Evolutionary conservation across 495 filamentous ascomycete species (phyloP), one percentile per base, ranked within the genome.

Genomic region (Letharia columbiana): DNA sequence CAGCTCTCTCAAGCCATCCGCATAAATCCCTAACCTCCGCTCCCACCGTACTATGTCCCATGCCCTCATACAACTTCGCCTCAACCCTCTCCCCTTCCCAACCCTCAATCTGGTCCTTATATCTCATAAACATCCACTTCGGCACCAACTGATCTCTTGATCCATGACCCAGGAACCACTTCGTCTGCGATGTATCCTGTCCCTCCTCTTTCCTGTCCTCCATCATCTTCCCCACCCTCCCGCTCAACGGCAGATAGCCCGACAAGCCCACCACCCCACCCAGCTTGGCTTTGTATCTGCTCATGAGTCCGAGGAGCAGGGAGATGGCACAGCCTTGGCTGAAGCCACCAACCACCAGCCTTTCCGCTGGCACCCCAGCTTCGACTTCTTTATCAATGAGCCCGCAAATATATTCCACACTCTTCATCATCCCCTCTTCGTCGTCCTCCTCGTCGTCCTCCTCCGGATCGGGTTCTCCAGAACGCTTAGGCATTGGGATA

Each of bases 281-380:
- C 28, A 81, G 65, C 57, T 69, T 65, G 0, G 75, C 76, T 2
- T 61, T 61, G 67, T 75, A 76, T 44, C 69, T 72, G 1, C 72
- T 75, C n/a, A 60, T 71, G 23, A 81, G 66, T 17, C 74, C 77
- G 0, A 71, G 69, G 13, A 80, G 63, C 37, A 79, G 60, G 10
- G 70, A 67, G 61, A 81, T 66, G 0, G 78, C 77, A 65, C 74
- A 75, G 40, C 78, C 78, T 61, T 79, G 77, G 41, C 73, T 75
- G 67, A 81, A 81, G 3, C 77, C 78, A 10, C 77, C 77, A 11
- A 81, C 63, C 4, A 80, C 69, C 28, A 81, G 76, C 15, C 77
- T 66, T 4, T 75, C 68, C 15, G 69, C 60, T 37, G 71, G 69
- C 0, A 81, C 71, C 28, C 78, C 77, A 37, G 70, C 72, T 45